Evolutionary conservation across 1,139 yeast genomes (phyloP).

Genomic region (Geotrichum citri-aurantii): DNA sequence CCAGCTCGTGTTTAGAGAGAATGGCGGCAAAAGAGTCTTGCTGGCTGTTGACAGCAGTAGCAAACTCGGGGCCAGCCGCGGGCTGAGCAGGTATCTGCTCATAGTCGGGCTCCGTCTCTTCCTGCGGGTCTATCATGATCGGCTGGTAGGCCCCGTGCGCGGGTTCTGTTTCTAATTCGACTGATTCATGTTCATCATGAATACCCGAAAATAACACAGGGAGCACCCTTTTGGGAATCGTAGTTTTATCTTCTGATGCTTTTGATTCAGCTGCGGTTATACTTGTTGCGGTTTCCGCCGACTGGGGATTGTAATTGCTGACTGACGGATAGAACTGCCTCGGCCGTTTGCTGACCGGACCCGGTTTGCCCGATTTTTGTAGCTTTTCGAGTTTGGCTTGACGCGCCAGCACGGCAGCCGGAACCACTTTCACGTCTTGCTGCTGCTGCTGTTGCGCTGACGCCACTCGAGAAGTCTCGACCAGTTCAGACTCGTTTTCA

Average conservation of each 20-base stretch:
- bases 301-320: conserved; percentile 14
- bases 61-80: not conserved
- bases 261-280: not conserved
- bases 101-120: not conserved
- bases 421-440: conserved; percentile 21
- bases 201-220: not conserved
- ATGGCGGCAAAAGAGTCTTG: not conserved
- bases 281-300: conserved; percentile 3
- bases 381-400: conserved; percentile 25
- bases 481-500: not conserved
- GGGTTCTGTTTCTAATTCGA: not conserved
- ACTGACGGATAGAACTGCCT: not conserved
- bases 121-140: conserved; percentile 17
- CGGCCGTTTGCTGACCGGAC: conserved; percentile 3
- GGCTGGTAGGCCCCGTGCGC: conserved; percentile 15
- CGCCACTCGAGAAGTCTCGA: not conserved
- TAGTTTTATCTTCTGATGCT: not conserved
- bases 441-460: not conserved
- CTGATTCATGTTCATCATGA: not conserved
- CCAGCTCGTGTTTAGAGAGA: conserved; percentile 13
- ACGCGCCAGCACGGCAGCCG: conserved; percentile 30
- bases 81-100: not conserved
- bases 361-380: conserved; percentile 9
- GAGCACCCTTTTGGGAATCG: not conserved
- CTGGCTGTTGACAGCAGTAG: conserved; percentile 6